These are phyloP conservation scores for Paecilomyces variotii DNA, from an alignment of 2,329 filamentous ascomycete species.

Conservation along the genomic window DNA sequence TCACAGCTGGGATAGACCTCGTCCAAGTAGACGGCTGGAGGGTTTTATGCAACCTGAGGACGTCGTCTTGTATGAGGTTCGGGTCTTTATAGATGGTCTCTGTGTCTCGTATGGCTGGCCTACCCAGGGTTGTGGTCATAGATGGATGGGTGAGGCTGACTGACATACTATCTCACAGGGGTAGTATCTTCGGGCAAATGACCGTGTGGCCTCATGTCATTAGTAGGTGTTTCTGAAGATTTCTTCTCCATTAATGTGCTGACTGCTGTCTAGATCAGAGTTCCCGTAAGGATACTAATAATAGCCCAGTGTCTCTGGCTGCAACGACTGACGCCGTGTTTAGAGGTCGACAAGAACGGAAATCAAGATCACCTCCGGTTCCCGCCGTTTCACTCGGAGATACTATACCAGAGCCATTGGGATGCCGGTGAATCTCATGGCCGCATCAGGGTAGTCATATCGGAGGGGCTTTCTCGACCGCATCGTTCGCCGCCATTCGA, in stretches of 20 bases:
- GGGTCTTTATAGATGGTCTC: slow-evolving; percentile 61
- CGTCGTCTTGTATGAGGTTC: slow-evolving; percentile 54
- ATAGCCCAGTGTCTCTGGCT: slow-evolving; percentile 31
- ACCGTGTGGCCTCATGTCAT: slow-evolving; percentile 48
- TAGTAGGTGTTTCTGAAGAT: slow-evolving; percentile 28
- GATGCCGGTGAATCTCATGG: slow-evolving; percentile 62
- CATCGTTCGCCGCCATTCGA: slow-evolving; percentile 48
- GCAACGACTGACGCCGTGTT: slow-evolving; percentile 8
- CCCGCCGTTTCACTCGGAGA: slow-evolving; percentile 61
- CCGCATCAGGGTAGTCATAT: slow-evolving; percentile 67
- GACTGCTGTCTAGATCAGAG: slow-evolving; percentile 21
- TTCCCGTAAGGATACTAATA: slow-evolving; percentile 19
- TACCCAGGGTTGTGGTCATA: not conserved
- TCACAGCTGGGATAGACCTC: slow-evolving; percentile 62
- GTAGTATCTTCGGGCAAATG: slow-evolving; percentile 46
- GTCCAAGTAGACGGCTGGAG: slow-evolving; percentile 50
- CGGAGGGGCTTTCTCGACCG: slow-evolving; percentile 58
- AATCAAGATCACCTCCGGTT: slow-evolving; percentile 60
- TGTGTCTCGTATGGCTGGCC: slow-evolving; percentile 47
- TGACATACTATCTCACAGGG: slow-evolving; percentile 30
- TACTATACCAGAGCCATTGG: slow-evolving; percentile 64
- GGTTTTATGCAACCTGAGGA: slow-evolving; percentile 51
- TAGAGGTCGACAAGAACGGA: slow-evolving; percentile 46
- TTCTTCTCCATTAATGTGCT: slow-evolving; percentile 2
- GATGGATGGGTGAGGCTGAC: not conserved